Conservation (phyloP, 176 grass and related monocot genomes). For the Triticum monococcum region DNA sequence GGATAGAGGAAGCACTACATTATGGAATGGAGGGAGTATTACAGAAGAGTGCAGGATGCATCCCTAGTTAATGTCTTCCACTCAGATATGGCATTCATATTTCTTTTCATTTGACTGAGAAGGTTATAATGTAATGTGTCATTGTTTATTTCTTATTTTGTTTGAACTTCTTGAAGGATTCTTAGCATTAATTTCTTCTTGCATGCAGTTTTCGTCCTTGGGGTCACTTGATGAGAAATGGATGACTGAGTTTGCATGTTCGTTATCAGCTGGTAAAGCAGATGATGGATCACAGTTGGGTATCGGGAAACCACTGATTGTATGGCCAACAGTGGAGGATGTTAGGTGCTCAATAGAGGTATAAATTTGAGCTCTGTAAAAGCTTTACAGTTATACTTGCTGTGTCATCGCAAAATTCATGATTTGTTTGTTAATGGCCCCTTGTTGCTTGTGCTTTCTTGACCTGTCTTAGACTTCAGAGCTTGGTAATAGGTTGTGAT, state of each 20-base stretch:
- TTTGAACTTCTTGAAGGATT: background rate
- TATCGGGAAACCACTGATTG: constrained; percentile 75
- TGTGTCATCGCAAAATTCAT: background rate
- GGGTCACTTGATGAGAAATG: constrained; percentile 98
- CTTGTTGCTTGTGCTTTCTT: background rate
- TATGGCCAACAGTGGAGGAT: constrained; percentile 93
- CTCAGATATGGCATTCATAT: background rate
- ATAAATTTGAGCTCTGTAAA: constrained; percentile 31
- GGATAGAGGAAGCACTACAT: no score
- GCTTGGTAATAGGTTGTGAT: background rate
- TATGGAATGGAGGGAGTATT: no score
- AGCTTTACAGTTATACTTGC: background rate
- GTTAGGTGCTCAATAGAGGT: constrained; percentile 96
- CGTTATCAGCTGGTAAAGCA: constrained; percentile 75
- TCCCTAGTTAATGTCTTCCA: background rate
- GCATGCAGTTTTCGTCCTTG: constrained; percentile 83
- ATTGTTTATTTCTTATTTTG: background rate
- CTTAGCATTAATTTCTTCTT: constrained; percentile 19
- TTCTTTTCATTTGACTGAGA: background rate
- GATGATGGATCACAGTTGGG: constrained; percentile 67
- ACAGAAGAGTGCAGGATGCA: background rate
- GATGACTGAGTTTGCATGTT: constrained; percentile 72
- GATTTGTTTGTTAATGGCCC: background rate
- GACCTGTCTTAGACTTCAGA: background rate
- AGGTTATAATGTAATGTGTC: background rate